Percentiles rank a stretch among this genome's conserved stretches.
These are phyloP conservation scores for Aphanocladium album DNA, from an alignment of 2,329 filamentous ascomycete species.

Conservation along the genomic window DNA sequence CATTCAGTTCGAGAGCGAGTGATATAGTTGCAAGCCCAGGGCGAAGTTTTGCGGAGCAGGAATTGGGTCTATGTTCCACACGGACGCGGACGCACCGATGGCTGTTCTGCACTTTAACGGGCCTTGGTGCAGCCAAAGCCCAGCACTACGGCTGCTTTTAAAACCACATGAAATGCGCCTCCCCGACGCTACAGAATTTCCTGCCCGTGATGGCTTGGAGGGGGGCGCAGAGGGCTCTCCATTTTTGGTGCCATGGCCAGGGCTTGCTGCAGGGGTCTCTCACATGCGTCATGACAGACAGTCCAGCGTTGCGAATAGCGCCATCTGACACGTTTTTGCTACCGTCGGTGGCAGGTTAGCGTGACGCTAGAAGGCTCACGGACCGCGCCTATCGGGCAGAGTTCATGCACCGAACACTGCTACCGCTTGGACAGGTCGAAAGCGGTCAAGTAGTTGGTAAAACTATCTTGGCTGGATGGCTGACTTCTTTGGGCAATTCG, in stretches of 20 bases:
- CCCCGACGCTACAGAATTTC: not conserved
- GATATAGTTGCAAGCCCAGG: not conserved
- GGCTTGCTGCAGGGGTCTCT: not conserved
- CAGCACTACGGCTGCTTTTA: not conserved
- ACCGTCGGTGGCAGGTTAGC: not conserved
- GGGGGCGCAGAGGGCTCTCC: not conserved
- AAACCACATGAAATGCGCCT: not conserved
- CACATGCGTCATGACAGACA: not conserved
- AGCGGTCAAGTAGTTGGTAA: not conserved
- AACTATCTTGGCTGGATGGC: not conserved
- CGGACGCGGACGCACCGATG: not conserved
- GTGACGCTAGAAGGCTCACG: constrained; percentile 7
- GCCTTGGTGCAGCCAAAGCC: not conserved
- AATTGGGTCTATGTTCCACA: constrained; percentile 2
- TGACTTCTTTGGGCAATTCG: not conserved
- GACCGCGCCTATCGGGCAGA: constrained; percentile 3
- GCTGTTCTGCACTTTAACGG: not conserved
- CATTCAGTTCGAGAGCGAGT: not conserved
- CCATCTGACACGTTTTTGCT: constrained; percentile 11
- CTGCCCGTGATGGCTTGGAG: not conserved
- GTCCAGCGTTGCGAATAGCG: constrained; percentile 3
- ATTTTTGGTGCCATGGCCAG: not conserved
- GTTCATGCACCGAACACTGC: not conserved
- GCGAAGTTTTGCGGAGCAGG: not conserved
- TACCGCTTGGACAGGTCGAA: constrained; percentile 4